Evolutionary conservation across 2,329 filamentous ascomycete species (phyloP).

Genomic region (Aureobasidium sp.): DNA sequence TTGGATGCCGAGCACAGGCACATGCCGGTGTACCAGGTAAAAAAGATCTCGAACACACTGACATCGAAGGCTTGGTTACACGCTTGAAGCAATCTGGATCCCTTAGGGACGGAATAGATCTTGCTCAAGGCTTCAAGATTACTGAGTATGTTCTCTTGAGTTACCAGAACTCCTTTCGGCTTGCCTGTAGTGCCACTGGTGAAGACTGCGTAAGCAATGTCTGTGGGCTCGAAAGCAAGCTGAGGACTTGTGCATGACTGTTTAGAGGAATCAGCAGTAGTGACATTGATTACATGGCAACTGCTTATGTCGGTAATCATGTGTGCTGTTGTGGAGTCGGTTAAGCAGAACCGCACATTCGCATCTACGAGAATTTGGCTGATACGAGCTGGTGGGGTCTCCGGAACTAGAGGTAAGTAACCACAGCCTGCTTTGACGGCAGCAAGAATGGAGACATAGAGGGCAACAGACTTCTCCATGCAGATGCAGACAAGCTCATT

Average conservation of each 20-base stretch:
- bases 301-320: conserved; percentile 14
- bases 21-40: conserved; percentile 69
- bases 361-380: conserved; percentile 55
- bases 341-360: conserved; percentile 40
- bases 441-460: conserved; percentile 69
- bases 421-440: conserved; percentile 66
- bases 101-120: conserved; percentile 51
- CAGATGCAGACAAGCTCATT: conserved; percentile 61
- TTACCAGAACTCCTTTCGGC: conserved; percentile 73
- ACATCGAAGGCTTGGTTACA: conserved; percentile 82
- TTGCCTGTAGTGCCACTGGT: conserved; percentile 75
- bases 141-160: conserved; percentile 64
- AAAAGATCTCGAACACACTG: conserved; percentile 87
- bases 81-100: conserved; percentile 63
- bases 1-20: conserved; percentile 68
- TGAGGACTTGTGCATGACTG: conserved; percentile 31
- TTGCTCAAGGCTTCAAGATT: conserved; percentile 60
- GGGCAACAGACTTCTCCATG: conserved; percentile 64
- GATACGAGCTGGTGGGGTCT: conserved; percentile 55
- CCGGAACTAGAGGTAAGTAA: conserved; percentile 70
- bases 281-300: conserved; percentile 21
- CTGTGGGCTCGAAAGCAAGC: conserved; percentile 33
- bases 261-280: conserved; percentile 21
- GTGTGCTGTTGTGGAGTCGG: conserved; percentile 18
- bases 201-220: conserved; percentile 69